Base-by-base conservation (phyloP, 164 flowering plant genomes). In the Aristolochia contorta region DNA sequence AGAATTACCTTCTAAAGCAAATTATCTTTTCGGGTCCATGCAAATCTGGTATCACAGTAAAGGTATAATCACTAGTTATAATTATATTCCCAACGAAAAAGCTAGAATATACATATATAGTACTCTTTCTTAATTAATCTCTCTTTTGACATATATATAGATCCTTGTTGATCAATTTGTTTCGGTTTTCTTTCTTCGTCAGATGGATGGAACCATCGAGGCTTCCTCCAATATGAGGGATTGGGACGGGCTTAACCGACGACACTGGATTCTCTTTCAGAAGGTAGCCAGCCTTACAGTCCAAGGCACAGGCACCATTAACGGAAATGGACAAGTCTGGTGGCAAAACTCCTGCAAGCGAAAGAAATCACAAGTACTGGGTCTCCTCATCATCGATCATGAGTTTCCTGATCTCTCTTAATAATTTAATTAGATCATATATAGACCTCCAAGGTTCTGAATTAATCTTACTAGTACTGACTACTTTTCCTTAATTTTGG, bases 11-110 rank as follows among this genome's bases (percentile, higher is more conserved):
- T 68, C 72, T 91, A 16, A 79, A 75, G 57, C 89, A 82, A 16
- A 69, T 78, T 21, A 82, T 53, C 50, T 85, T 89, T 66, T 69
- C 74, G 23, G 96, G 98, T 30, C 98, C 95, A 37, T 91, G 98
- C 84, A 81, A 73, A 55, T 74, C 90, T 37, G 24, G 22, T 46
- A 21, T 81, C 32, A 75, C 70, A 51, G 16, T 87, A n/a, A 73
- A 76, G 87, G 97, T 91, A 21, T n/a, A n/a, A n/a, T n/a, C n/a
- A n/a, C n/a, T n/a, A n/a, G n/a, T n/a, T n/a, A n/a, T n/a, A n/a
- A n/a, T n/a, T n/a, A n/a, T n/a, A n/a, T n/a, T n/a, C n/a, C n/a
- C n/a, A n/a, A n/a, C n/a, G 69, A 27, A 27, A 5, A 27, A 27
- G 30, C 30, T 27, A 27, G n/a, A n/a, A n/a, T 27, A 27, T 27